phyloP scores from a whole-genome alignment of 2,329 filamentous ascomycete genomes.

The Pyricularia pennisetigena region DNA sequence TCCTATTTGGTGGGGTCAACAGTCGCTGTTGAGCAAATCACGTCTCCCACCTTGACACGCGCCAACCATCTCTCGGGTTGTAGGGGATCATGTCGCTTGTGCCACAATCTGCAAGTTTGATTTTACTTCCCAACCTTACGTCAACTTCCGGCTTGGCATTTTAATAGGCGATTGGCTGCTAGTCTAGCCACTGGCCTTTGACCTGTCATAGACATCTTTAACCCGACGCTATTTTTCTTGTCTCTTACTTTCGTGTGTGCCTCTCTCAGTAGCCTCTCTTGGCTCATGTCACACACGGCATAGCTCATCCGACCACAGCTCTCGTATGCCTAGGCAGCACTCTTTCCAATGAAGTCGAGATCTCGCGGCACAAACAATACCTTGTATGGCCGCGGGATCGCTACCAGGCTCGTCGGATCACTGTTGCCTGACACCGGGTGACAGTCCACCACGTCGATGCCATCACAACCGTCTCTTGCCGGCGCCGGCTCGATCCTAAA shows the following conservation, averaged over 20 bases:
- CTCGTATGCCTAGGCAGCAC: neutral
- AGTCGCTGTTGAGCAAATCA: neutral
- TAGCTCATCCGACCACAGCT: neutral
- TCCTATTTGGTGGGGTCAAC: neutral
- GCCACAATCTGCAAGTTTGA: neutral
- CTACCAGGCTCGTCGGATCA: constrained; percentile 53
- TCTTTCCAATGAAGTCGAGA: neutral
- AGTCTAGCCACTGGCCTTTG: neutral
- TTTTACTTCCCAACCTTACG: neutral
- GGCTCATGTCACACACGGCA: neutral
- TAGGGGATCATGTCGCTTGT: neutral
- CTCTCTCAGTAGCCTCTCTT: neutral
- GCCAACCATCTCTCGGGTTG: neutral
- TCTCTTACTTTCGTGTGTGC: neutral
- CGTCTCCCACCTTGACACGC: neutral
- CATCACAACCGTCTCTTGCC: constrained; percentile 9
- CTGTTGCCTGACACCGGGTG: constrained; percentile 49
- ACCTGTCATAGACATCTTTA: neutral
- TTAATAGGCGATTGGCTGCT: neutral
- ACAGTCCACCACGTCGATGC: constrained; percentile 42
- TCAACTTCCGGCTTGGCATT: neutral
- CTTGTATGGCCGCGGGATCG: constrained; percentile 47
- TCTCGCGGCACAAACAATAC: constrained; percentile 46
- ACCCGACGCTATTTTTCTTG: too few relatives aligned
- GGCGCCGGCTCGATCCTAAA: constrained; percentile 38